Base-by-base conservation (phyloP, 2,329 filamentous ascomycete species). In the Capronia americana region DNA sequence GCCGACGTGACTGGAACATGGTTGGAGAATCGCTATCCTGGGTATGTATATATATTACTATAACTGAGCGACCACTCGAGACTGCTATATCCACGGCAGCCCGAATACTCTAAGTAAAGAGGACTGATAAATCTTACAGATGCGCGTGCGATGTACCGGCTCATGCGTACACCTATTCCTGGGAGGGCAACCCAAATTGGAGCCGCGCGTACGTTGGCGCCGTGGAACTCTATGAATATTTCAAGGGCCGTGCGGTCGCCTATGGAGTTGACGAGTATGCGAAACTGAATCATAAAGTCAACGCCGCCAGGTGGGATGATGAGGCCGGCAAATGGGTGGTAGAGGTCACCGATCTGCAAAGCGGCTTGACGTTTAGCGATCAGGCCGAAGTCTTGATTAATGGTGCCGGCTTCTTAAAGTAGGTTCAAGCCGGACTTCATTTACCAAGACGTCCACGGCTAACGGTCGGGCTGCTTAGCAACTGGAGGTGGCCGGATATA, bases 241-340 rank as follows among this genome's bases (percentile, higher is more conserved):
- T 64, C 28, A 56, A 71, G 38, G 23, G 54, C 12, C 56, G 61
- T 26, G 66, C 66, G 2, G 34, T 24, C 4, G 68, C 69, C 41
- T 72, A 64, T 51, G 55, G 56, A 12, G 79, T 88, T 0, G 85
- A 84, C 72, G 80, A 80, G 61, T 83, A 87, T 72, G 84, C 87
- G 38, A 81, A 85, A 0, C 87, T 88, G 77, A 86, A 85, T 71
- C 84, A 83, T 0, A 75, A 78, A 0, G 85, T 87, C 1, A 78
- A 84, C 30, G 79, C 81, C 55, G 83, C 85, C 4, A 77, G 75
- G 1, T 88, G 86, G 86, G 80, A 87, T 62, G 84, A 86, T 4
- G 71, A 64, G 5, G 57, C 65, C n/a, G 41, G 48, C 3, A 24
- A 48, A 4, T 84, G 67, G 64, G 12, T 68, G 8, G 65, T 70